Conservation (phyloP, 805 yeast species). For the Ogataea allantospora region DNA sequence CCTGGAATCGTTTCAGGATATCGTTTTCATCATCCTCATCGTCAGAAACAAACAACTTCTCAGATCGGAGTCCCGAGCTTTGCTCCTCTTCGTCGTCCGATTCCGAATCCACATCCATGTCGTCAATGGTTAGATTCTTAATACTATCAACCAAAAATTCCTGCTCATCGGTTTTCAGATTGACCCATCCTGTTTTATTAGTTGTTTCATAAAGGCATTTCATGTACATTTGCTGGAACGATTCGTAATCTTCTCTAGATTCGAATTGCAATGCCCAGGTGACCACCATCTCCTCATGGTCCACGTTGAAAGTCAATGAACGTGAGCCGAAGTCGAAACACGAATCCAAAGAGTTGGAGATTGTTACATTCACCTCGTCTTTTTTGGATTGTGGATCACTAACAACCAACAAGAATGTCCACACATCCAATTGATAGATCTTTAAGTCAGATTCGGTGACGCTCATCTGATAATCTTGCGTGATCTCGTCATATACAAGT, state of each 20-base stretch:
- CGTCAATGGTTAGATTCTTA: slow-evolving; percentile 37
- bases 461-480: slow-evolving; percentile 47
- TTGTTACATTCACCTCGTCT: slow-evolving; percentile 38
- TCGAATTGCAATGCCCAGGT: slow-evolving; percentile 67
- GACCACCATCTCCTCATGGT: slow-evolving; percentile 38
- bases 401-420: slow-evolving; percentile 54
- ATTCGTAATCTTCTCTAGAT: slow-evolving; percentile 37
- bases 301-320: slow-evolving; percentile 67
- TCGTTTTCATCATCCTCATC: slow-evolving; percentile 26
- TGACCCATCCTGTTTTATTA: slow-evolving; percentile 50
- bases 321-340: slow-evolving; percentile 55
- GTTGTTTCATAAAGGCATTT: slow-evolving; percentile 59
- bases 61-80: slow-evolving; percentile 1
- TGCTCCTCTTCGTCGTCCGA: slow-evolving; percentile 33
- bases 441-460: slow-evolving; percentile 34
- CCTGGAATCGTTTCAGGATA: slow-evolving; percentile 23
- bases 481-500: slow-evolving; percentile 54
- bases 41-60: slow-evolving; percentile 14
- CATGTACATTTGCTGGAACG: slow-evolving; percentile 54
- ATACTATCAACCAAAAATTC: slow-evolving; percentile 59
- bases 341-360: slow-evolving; percentile 58
- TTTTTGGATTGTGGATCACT: slow-evolving; percentile 24
- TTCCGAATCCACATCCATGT: slow-evolving; percentile 29
- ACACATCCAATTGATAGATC: slow-evolving; percentile 47
- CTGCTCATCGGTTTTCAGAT: slow-evolving; percentile 42